These are phyloP conservation scores for Posidonia oceanica DNA, from an alignment of 116 monocot genomes.

Conservation along the genomic window DNA sequence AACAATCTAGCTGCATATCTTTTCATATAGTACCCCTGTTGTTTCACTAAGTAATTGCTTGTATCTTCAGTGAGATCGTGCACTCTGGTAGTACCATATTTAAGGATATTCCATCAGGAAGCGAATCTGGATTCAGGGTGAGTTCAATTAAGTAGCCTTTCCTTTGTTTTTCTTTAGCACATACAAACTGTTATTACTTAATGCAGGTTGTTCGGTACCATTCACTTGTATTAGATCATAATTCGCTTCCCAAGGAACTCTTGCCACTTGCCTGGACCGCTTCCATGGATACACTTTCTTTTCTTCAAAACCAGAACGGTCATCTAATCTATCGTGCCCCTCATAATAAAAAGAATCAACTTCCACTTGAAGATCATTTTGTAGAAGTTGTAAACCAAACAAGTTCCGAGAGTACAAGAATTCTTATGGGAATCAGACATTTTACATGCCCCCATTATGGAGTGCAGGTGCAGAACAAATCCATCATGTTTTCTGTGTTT, in stretches of 20 bases:
- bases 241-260: constrained; percentile 69
- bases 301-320: constrained; percentile 27
- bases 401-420: constrained; percentile 9
- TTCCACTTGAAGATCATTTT: constrained; percentile 7
- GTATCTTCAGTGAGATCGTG: constrained; percentile 55
- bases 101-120: constrained; percentile 61
- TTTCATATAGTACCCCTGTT: too few species aligned
- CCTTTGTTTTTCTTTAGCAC: not conserved
- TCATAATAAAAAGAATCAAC: constrained; percentile 7
- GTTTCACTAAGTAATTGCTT: too few species aligned
- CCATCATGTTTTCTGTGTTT: not conserved
- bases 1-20: not conserved
- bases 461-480: constrained; percentile 38
- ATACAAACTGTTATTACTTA: not conserved
- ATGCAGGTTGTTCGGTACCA: constrained; percentile 89
- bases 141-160: constrained; percentile 2
- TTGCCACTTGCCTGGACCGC: constrained; percentile 78
- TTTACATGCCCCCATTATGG: constrained; percentile 67
- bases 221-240: constrained; percentile 72
- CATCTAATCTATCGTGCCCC: constrained; percentile 7
- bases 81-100: constrained; percentile 48
- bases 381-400: not conserved
- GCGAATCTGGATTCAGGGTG: constrained; percentile 67
- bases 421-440: constrained; percentile 76
- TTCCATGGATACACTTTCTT: constrained; percentile 32